Percentiles rank a stretch among this genome's conserved stretches.
Conservation (phyloP, 306 rosid genomes). For the Cicer chorassanicum region DNA sequence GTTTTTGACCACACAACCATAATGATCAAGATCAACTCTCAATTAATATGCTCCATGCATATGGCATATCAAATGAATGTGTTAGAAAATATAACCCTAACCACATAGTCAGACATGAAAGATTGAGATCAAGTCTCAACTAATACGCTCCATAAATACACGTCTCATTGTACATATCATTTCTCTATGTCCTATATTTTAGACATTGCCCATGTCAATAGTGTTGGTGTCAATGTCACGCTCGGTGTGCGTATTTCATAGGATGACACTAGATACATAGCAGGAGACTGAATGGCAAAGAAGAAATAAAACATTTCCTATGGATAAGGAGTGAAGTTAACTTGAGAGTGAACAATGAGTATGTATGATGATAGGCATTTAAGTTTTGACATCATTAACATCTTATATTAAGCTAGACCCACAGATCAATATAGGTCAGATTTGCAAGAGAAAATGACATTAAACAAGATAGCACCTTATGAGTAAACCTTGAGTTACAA, state of each 20-base stretch:
- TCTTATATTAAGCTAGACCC: background rate
- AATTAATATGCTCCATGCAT: background rate
- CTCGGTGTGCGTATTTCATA: background rate
- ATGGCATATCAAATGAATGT: background rate
- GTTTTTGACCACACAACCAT: constrained; percentile 2
- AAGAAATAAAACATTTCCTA: constrained; percentile 4
- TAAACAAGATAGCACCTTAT: constrained; percentile 11
- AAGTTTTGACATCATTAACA: constrained; percentile 22
- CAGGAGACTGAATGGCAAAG: constrained; percentile 17
- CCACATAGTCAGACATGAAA: background rate
- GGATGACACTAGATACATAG: background rate
- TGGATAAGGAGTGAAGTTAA: constrained; percentile 2
- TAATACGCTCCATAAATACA: background rate
- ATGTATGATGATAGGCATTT: constrained; percentile 8
- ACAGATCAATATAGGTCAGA: constrained; percentile 8
- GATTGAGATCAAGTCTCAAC: background rate
- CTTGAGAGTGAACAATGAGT: constrained; percentile 11
- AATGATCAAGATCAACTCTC: background rate
- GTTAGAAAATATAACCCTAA: background rate
- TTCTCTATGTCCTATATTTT: background rate
- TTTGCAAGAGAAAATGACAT: background rate
- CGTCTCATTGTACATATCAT: background rate
- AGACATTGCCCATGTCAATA: background rate
- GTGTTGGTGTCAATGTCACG: background rate
- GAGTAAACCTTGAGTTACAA: background rate